Conservation (phyloP, 163 green algal species). For the Trebouxia gelatinosa region DNA sequence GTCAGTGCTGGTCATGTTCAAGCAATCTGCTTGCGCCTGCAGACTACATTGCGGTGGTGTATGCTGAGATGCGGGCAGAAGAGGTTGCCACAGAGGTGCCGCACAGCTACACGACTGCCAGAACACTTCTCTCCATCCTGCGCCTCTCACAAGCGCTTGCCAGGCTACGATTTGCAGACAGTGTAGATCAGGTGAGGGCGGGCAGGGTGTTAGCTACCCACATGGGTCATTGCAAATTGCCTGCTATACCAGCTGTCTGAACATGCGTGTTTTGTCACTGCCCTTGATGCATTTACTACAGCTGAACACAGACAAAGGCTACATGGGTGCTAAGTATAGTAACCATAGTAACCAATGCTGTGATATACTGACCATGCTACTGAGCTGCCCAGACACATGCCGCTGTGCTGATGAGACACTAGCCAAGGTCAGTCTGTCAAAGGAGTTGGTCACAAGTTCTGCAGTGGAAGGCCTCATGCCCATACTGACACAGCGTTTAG, state of each 20-base stretch:
- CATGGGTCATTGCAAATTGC: too few relatives aligned
- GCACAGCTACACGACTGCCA: slow-evolving; percentile 89
- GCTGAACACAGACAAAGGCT: neutral
- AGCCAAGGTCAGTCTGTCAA: too few relatives aligned
- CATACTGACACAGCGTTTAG: neutral
- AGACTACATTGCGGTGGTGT: slow-evolving; percentile 88
- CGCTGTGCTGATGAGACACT: too few relatives aligned
- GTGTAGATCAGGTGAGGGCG: slow-evolving; percentile 56
- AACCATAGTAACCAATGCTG: too few relatives aligned
- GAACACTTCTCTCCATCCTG: slow-evolving; percentile 95
- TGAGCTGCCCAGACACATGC: too few relatives aligned
- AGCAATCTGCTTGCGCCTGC: too few relatives aligned
- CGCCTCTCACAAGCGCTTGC: slow-evolving; percentile 87
- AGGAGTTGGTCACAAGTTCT: neutral
- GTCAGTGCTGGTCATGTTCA: too few relatives aligned
- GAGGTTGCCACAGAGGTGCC: slow-evolving; percentile 54
- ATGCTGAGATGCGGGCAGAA: slow-evolving; percentile 80
- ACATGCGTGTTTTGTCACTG: neutral
- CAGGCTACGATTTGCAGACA: slow-evolving; percentile 72
- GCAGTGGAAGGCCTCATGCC: neutral
- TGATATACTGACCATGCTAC: too few relatives aligned
- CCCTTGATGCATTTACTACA: neutral
- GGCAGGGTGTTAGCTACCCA: too few relatives aligned
- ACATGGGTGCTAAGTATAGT: neutral
- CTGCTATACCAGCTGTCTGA: neutral